These are phyloP conservation scores for Dissophora globulifera DNA, from an alignment of 192 early-diverging fungal species.

Conservation along the genomic window DNA sequence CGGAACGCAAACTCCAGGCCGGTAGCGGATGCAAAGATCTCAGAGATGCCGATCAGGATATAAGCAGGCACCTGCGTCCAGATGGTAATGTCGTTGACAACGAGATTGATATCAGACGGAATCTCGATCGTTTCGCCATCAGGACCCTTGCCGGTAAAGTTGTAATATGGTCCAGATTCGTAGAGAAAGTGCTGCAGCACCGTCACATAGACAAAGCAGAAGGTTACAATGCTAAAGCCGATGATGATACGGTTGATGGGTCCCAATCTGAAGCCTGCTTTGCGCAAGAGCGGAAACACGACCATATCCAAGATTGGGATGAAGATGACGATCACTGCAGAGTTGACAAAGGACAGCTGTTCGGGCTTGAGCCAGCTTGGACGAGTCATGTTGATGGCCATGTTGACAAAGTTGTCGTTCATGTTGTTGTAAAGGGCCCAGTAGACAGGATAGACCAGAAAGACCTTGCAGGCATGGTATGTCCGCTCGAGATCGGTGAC, in stretches of 20 bases:
- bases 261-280: conserved; percentile 64
- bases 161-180: conserved; percentile 61
- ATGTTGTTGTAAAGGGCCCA: conserved; percentile 74
- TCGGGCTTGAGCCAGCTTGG: conserved; percentile 46
- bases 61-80: conserved; percentile 68
- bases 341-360: conserved; percentile 56
- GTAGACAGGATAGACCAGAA: conserved; percentile 69
- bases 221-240: conserved; percentile 66
- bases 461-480: conserved; percentile 72
- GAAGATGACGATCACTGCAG: conserved; percentile 66
- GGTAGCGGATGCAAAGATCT: conserved; percentile 71
- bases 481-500: conserved; percentile 65
- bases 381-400: conserved; percentile 67
- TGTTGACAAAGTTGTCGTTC: conserved; percentile 72
- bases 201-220: conserved; percentile 68
- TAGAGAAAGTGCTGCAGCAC: conserved; percentile 71
- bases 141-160: conserved; percentile 53
- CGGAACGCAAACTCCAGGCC: conserved; percentile 75
- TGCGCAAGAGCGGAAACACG: conserved; percentile 68
- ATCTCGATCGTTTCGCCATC: conserved; percentile 11
- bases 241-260: conserved; percentile 68
- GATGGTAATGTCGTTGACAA: conserved; percentile 65
- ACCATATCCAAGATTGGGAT: conserved; percentile 68
- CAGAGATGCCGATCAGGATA: conserved; percentile 65
- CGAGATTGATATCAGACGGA: background rate